These are phyloP conservation scores for Bisporella sp. DNA, from an alignment of 2,329 filamentous ascomycete species.

Conservation along the genomic window DNA sequence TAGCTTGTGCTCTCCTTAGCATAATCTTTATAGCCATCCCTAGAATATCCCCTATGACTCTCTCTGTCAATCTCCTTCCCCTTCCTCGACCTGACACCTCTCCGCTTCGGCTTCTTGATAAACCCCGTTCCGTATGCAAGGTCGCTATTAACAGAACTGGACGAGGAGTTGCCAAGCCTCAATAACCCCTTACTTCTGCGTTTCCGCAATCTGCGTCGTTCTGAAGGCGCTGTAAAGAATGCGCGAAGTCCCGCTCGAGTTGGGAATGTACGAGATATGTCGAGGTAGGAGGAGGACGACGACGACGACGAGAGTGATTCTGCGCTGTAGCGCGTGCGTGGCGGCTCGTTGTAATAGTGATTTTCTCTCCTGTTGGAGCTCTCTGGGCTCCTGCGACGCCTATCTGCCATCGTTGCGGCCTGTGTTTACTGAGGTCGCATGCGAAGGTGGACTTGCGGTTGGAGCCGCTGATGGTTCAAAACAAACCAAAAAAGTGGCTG, in stretches of 20 bases:
- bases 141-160: conserved; percentile 61
- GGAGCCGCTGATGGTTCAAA: neutral
- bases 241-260: conserved; percentile 46
- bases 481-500: conserved; percentile 4
- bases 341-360: conserved; percentile 13
- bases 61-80: conserved; percentile 23
- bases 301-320: conserved; percentile 12
- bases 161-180: conserved; percentile 55
- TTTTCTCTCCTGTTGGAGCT: conserved; percentile 13
- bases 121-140: conserved; percentile 61
- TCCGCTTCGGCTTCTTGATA: conserved; percentile 21
- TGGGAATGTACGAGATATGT: conserved; percentile 53
- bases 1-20: conserved; percentile 14
- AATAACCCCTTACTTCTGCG: conserved; percentile 45
- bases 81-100: conserved; percentile 18
- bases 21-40: conserved; percentile 1
- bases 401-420: conserved; percentile 22
- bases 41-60: conserved; percentile 8
- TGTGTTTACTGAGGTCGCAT: no score
- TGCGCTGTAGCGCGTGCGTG: conserved; percentile 13
- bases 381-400: conserved; percentile 19
- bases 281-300: conserved; percentile 38
- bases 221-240: conserved; percentile 57
- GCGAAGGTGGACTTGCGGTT: no score
- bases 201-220: conserved; percentile 38